Base-by-base conservation (phyloP, 2,329 filamentous ascomycete genomes). In the Hyphodiscus sp. region DNA sequence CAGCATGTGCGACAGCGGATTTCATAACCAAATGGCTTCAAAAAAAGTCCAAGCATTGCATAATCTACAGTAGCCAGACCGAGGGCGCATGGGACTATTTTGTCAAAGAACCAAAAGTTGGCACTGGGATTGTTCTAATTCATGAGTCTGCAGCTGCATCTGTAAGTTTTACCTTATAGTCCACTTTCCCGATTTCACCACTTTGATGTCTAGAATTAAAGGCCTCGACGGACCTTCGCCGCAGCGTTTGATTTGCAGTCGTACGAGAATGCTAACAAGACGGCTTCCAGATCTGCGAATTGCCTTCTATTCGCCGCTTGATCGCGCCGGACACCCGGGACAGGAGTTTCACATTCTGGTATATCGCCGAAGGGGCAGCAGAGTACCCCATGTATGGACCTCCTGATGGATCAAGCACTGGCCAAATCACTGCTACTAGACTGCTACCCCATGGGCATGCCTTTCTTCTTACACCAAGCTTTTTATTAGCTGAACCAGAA, bases 401-500 rank as follows among this genome's bases (percentile, higher is more conserved):
- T 51, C 23, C 46, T 47, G 42, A 49, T 38, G 45, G 57, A 54
- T 48, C 54, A 42, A 26, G 58, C 56, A 65, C 71, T 0, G 71
- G 71, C 0, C 66, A 65, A 18, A 61, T 75, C 6, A 65, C 61
- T 8, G 55, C 72, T 33, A 74, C 67, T 1, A 68, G 68, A 2
- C 59, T 80, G 2, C 76, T 79, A 50, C 75, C 76, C 2, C 62
- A 67, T 20, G 74, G 76, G 0, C 67, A 70, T 7, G 73, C 68
- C 4, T 68, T 79, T n/a, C 60, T 79, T 1, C 61, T 79, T 2
- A 78, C 76, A 0, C 76, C 76, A 4, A 78, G 76, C 57, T 78
- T 79, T 47, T 63, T 74, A 1, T 64, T 77, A 11, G 71, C 74
- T 0, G 73, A 78, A 49, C 76, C 77, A 1, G 59, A 61, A 2